Base-by-base conservation (phyloP, 2,329 filamentous ascomycete genomes). In the Ophiostoma australiae region DNA sequence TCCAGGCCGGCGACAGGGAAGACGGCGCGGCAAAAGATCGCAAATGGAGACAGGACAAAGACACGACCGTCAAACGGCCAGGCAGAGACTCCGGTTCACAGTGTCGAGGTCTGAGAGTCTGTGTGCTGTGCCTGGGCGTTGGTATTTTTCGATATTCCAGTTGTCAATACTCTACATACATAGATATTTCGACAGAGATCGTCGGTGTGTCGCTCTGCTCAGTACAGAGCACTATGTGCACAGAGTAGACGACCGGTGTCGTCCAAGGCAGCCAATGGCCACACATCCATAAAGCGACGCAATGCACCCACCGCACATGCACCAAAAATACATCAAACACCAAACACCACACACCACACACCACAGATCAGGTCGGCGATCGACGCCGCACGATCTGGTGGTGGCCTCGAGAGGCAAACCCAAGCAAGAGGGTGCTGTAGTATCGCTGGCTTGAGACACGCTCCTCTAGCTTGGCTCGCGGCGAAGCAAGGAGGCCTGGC, bases 101-200 rank as follows among this genome's bases (percentile, higher is more conserved):
- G 58, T 35, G 58, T 66, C 67, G 52, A 35, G 67, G 44, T 67
- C 68, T 68, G 44, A 41, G 52, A 58, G 44, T 67, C 65, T 68
- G 44, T 63, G 52, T 39, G 52, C 39, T 35, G 15, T 65, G 41
- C 67, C 58, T 31, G 27, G 27, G 27, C 27, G 27, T 31, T 31
- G 27, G 27, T 1, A 31, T 31, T 31, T 61, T 31, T 61, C 17
- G 17, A 48, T 48, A 48, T 48, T 7, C 7, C 7, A 13, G 44
- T n/a, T 20, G n/a, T 31, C 27, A 31, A 31, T 31, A 31, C 27
- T 31, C 27, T 31, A 3, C 27, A n/a, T n/a, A n/a, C n/a, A n/a
- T n/a, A n/a, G n/a, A n/a, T n/a, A n/a, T n/a, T n/a, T 20, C 2
- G 44, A 48, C 17, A 7, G 37, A 11, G 44, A 48, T 48, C 44